Evolutionary conservation across 257 asterid species (phyloP).

Genomic region (Penstemon davidsonii): DNA sequence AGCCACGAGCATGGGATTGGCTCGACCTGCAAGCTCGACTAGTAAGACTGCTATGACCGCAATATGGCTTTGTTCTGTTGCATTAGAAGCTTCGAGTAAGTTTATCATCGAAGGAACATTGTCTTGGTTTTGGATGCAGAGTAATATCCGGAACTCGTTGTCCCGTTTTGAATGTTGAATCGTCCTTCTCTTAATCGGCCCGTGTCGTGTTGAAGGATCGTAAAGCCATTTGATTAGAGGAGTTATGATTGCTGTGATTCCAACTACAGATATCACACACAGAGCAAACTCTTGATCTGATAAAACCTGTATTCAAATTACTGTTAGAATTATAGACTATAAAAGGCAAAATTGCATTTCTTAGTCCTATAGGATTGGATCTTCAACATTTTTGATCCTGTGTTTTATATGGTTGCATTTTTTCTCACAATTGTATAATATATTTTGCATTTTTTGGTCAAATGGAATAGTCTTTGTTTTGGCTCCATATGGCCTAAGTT

Average conservation of each 20-base stretch:
- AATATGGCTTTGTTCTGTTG: slow-evolving; percentile 58
- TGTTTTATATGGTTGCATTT: too few species aligned
- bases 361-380: too few species aligned
- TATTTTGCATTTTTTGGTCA: too few species aligned
- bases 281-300: slow-evolving; percentile 55
- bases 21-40: slow-evolving; percentile 67
- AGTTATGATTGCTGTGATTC: slow-evolving; percentile 54
- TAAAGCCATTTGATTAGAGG: slow-evolving; percentile 53
- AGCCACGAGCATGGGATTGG: slow-evolving; percentile 67
- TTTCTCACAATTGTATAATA: too few species aligned
- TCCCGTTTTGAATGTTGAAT: slow-evolving; percentile 60
- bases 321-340: too few species aligned
- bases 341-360: too few species aligned
- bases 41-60: slow-evolving; percentile 63
- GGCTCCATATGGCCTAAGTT: too few species aligned
- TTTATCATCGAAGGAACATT: slow-evolving; percentile 55
- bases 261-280: slow-evolving; percentile 46
- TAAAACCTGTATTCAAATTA: slow-evolving; percentile 40
- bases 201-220: slow-evolving; percentile 40
- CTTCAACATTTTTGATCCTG: too few species aligned
- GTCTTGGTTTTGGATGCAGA: slow-evolving; percentile 63
- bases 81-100: slow-evolving; percentile 67
- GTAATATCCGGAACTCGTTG: slow-evolving; percentile 55
- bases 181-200: slow-evolving; percentile 48
- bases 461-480: too few species aligned